These are phyloP conservation scores for Lathyrus sativus DNA, from an alignment of 306 rosid genomes.

Conservation along the genomic window DNA sequence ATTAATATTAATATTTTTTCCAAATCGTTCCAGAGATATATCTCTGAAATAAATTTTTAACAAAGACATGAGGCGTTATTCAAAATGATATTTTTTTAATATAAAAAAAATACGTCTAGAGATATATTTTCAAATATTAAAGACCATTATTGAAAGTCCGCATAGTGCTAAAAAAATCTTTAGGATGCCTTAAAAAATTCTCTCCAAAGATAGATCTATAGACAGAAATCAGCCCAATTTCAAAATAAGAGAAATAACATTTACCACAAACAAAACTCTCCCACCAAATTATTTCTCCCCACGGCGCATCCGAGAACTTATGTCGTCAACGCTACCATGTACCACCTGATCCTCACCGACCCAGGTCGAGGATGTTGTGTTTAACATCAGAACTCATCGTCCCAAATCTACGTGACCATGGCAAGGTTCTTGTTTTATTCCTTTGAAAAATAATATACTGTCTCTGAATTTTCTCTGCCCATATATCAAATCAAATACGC, in stretches of 20 bases:
- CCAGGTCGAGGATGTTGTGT: constrained; percentile 38
- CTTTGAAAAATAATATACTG: neutral
- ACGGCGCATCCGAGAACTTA: neutral
- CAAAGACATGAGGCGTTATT: too few relatives aligned
- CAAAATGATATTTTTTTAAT: too few relatives aligned
- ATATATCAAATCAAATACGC: neutral
- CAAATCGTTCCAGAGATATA: too few relatives aligned
- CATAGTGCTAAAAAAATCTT: too few relatives aligned
- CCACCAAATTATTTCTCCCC: neutral
- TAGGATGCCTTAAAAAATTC: too few relatives aligned
- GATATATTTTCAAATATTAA: too few relatives aligned
- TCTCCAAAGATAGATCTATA: neutral
- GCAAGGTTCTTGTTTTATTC: constrained; percentile 44
- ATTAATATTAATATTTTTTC: too few relatives aligned
- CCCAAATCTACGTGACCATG: constrained; percentile 42
- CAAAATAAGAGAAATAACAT: neutral
- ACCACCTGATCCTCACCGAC: constrained; percentile 28
- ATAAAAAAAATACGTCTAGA: too few relatives aligned
- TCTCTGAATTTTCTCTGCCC: neutral
- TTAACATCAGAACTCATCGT: constrained; percentile 25
- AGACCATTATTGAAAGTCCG: too few relatives aligned
- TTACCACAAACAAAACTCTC: neutral
- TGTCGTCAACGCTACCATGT: constrained; percentile 39
- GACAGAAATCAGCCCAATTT: neutral
- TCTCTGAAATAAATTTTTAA: too few relatives aligned